Conservation (phyloP, 192 early-diverging fungal genomes). For the Phycomyces nitens region DNA sequence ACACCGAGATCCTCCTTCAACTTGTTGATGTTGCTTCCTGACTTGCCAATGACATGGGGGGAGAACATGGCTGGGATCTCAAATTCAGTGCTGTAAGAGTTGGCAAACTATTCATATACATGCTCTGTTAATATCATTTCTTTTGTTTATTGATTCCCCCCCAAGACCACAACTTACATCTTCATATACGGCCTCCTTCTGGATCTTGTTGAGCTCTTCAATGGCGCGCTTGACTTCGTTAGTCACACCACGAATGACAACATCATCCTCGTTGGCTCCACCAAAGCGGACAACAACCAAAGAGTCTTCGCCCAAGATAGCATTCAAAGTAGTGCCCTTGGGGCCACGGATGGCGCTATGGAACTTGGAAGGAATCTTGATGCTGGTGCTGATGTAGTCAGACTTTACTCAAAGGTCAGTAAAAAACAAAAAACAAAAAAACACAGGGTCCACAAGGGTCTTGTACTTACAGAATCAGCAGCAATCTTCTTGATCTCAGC, state of each 20-base stretch:
- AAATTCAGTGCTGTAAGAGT: conserved; percentile 69
- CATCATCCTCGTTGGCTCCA: conserved; percentile 54
- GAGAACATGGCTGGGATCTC: conserved; percentile 64
- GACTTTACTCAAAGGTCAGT: conserved; percentile 13
- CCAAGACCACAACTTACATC: conserved; percentile 48
- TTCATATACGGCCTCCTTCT: conserved; percentile 66
- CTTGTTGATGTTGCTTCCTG: conserved; percentile 77
- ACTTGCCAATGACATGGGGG: conserved; percentile 86
- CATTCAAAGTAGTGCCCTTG: conserved; percentile 69
- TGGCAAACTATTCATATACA: conserved; percentile 53
- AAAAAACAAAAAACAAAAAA: background rate
- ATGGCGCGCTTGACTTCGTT: conserved; percentile 73
- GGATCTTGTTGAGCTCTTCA: conserved; percentile 61
- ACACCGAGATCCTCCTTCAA: conserved; percentile 76
- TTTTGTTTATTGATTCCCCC: conserved; percentile 27
- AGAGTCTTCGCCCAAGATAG: conserved; percentile 60
- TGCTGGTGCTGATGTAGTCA: conserved; percentile 57
- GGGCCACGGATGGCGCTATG: conserved; percentile 80
- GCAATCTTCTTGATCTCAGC: conserved; percentile 69
- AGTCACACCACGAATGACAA: conserved; percentile 78
- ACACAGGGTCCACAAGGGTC: background rate
- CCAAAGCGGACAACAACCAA: conserved; percentile 75
- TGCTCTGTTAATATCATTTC: too few relatives aligned
- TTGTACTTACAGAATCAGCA: conserved; percentile 40
- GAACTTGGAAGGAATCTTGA: conserved; percentile 67